phyloP scores from a whole-genome alignment of 75 land plant genomes.

The Larix kaempferi region DNA sequence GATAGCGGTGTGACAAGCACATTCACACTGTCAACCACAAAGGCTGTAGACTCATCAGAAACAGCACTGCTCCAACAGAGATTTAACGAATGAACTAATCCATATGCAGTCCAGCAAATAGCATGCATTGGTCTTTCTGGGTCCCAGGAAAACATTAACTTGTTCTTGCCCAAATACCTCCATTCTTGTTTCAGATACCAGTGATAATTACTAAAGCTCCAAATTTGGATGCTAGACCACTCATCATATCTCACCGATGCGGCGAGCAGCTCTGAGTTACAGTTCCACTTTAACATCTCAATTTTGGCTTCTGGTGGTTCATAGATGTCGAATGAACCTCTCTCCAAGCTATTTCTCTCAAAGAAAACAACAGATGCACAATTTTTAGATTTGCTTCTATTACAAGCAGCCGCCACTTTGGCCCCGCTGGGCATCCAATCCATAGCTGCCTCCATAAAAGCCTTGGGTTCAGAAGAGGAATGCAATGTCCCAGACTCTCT shows the following conservation, averaged over 20 bases:
- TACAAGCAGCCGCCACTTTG: slow-evolving; percentile 72
- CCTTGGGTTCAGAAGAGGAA: slow-evolving; percentile 61
- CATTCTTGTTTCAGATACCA: slow-evolving; percentile 99
- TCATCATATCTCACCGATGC: slow-evolving; percentile 45
- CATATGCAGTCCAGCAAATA: slow-evolving; percentile 75
- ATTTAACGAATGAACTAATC: slow-evolving; percentile 39
- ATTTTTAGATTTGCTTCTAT: slow-evolving; percentile 26
- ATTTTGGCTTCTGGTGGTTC: slow-evolving; percentile 49
- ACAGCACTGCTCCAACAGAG: slow-evolving; percentile 86
- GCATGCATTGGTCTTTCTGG: slow-evolving; percentile 74
- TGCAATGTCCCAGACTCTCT: slow-evolving; percentile 78
- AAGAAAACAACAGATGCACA: slow-evolving; percentile 59
- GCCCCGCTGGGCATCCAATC: slow-evolving; percentile 98
- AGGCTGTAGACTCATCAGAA: slow-evolving; percentile 59
- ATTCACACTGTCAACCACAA: slow-evolving; percentile 69
- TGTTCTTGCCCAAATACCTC: slow-evolving; percentile 52
- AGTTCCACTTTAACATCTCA: slow-evolving; percentile 74
- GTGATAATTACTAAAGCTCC: slow-evolving; percentile 94
- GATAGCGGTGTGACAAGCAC: slow-evolving; percentile 80
- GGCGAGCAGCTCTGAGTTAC: slow-evolving; percentile 84
- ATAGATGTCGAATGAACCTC: slow-evolving; percentile 65
- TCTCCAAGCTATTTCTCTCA: slow-evolving; percentile 96
- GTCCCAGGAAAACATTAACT: slow-evolving; percentile 74
- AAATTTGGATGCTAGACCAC: slow-evolving; percentile 71
- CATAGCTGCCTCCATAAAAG: slow-evolving; percentile 42